Evolutionary conservation across 768 basidiomycete genomes (phyloP).

Genomic region (Tulasnella calospora): DNA sequence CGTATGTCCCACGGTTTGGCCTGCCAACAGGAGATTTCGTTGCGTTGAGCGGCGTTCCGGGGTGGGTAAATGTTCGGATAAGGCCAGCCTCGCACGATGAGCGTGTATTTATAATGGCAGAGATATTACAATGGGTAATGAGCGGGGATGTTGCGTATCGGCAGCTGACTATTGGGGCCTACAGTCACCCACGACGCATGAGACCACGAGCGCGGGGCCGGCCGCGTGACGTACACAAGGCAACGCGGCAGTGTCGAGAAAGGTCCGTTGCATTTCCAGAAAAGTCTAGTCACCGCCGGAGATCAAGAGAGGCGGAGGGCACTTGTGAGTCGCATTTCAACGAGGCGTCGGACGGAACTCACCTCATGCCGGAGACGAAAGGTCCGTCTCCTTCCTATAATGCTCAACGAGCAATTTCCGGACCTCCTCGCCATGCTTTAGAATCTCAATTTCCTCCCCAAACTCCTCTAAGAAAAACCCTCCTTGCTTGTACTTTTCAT

Average conservation of each 20-base stretch:
- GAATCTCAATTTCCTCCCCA: conserved; percentile 9
- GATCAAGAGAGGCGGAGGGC: neutral
- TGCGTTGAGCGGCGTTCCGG: neutral
- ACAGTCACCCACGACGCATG: neutral
- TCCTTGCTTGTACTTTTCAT: neutral
- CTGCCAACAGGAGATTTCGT: neutral
- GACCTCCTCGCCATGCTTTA: neutral
- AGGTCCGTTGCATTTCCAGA: neutral
- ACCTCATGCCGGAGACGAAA: neutral
- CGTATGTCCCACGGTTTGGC: neutral
- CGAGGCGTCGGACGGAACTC: neutral
- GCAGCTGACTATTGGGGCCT: neutral
- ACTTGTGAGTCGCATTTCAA: neutral
- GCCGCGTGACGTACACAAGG: neutral
- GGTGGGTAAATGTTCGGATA: neutral
- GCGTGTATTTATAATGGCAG: neutral
- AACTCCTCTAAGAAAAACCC: conserved; percentile 22
- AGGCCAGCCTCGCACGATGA: neutral
- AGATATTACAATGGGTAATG: neutral
- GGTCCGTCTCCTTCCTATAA: neutral
- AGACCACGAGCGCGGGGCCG: neutral
- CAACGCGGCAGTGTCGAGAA: neutral
- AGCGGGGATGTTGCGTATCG: neutral
- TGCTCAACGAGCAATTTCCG: conserved; percentile 10
- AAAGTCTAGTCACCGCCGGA: neutral